phyloP scores from a whole-genome alignment of 1,284 basidiomycete species.

The Moesziomyces sp. region DNA sequence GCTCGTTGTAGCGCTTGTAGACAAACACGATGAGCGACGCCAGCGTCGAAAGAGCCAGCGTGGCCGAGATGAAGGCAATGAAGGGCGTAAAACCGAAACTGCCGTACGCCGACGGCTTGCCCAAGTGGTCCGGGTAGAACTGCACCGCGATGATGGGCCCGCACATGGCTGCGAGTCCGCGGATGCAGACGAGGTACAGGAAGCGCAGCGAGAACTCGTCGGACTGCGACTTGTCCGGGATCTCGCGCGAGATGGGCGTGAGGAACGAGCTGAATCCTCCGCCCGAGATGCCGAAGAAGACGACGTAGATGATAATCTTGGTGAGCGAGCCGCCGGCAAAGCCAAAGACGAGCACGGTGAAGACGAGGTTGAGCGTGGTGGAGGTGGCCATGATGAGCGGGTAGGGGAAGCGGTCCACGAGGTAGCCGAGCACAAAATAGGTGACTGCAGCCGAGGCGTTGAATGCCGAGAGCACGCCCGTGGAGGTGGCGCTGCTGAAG shows the following conservation, averaged over 20 bases:
- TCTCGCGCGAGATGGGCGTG: conserved; percentile 37
- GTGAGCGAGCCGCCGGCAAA: conserved; percentile 50
- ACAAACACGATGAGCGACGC: conserved; percentile 17
- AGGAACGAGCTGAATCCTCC: conserved; percentile 40
- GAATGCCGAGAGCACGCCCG: conserved; percentile 54
- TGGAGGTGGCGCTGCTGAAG: conserved; percentile 39
- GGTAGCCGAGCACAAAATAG: conserved; percentile 45
- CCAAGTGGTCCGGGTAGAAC: conserved; percentile 39
- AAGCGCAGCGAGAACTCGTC: conserved; percentile 32
- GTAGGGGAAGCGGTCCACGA: conserved; percentile 51
- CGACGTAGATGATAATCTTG: conserved; percentile 50
- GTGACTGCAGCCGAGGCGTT: conserved; percentile 55
- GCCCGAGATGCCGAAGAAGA: conserved; percentile 51
- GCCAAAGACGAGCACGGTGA: conserved; percentile 50
- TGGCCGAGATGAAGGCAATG: conserved; percentile 35
- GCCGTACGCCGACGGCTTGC: conserved; percentile 12
- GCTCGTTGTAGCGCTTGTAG: conserved; percentile 9
- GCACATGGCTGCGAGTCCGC: conserved; percentile 48
- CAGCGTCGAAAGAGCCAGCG: conserved; percentile 21
- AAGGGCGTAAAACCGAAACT: conserved; percentile 34
- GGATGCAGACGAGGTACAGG: conserved; percentile 31
- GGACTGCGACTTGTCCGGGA: conserved; percentile 13
- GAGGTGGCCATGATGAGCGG: conserved; percentile 49
- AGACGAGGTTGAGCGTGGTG: conserved; percentile 34
- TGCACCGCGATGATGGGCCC: conserved; percentile 56